phyloP scores from a whole-genome alignment of 2,329 filamentous ascomycete species.

The Epichloe sylvatica region DNA sequence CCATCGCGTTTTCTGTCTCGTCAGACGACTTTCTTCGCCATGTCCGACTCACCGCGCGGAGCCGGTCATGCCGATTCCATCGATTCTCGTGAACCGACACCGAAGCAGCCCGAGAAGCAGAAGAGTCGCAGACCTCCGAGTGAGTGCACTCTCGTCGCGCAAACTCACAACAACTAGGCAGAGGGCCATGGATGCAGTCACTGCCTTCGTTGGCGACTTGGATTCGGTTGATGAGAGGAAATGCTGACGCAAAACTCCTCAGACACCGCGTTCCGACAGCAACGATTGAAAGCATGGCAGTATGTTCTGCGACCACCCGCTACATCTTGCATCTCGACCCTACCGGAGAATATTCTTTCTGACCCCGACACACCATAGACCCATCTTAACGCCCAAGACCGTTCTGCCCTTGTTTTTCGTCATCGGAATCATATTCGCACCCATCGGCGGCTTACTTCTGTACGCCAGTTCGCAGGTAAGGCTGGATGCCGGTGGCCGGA shows the following conservation, averaged over 20 bases:
- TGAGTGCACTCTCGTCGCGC: slow-evolving; percentile 27
- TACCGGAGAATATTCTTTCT: slow-evolving; percentile 16
- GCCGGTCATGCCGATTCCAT: slow-evolving; percentile 38
- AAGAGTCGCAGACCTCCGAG: slow-evolving; percentile 89
- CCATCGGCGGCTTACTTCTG: slow-evolving; percentile 74
- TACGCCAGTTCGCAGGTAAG: slow-evolving; percentile 71
- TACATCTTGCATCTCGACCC: background rate
- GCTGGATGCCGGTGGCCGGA: background rate
- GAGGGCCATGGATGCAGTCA: background rate
- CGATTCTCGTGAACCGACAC: slow-evolving; percentile 37
- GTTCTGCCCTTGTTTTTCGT: slow-evolving; percentile 83
- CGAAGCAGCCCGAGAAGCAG: slow-evolving; percentile 53
- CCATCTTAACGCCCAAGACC: slow-evolving; percentile 89
- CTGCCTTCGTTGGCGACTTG: slow-evolving; percentile 3
- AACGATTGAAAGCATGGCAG: slow-evolving; percentile 98
- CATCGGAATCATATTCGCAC: slow-evolving; percentile 83
- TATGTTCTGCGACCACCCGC: slow-evolving; percentile 34
- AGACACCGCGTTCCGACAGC: slow-evolving; percentile 96
- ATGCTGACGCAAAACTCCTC: slow-evolving; percentile 5
- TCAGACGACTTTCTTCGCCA: slow-evolving; percentile 18
- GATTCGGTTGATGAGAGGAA: background rate
- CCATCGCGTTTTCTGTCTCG: background rate
- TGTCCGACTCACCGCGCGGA: slow-evolving; percentile 34
- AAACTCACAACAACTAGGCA: slow-evolving; percentile 15
- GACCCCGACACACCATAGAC: slow-evolving; percentile 39